Evolutionary conservation across 345 rosid species (phyloP), one percentile per base, ranked within the genome.

Genomic region (Clausena lansium): DNA sequence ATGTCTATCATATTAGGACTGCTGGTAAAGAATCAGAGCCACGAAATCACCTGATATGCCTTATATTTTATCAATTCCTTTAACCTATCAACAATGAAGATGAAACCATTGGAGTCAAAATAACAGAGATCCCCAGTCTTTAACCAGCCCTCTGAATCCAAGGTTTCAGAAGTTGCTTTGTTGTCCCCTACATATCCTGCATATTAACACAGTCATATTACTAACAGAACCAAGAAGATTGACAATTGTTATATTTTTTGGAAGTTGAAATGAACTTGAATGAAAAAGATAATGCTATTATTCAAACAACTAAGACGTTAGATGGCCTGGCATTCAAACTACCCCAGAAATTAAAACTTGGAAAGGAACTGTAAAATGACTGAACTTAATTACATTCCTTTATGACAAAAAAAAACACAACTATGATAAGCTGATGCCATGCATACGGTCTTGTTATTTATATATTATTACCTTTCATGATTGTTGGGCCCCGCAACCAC

Each of bases 11-110:
- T 19, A 47, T 2, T 55, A 30, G 67, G 45, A 60, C 38, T 41
- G 41, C 39, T 14, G 7, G 54, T 50, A 50, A 70, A 60, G 61
- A 28, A 58, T 3, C 39, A 39, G 28, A 52, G 70, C 13, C 8
- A 76, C 3, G 6, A 19, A 69, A 7, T 80, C 78, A 95, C 99
- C 98, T 92, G 98, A 82, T 88, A 92, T 33, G 89, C 97, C 81
- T 93, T 93, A 86, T 91, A 95, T 86, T 95, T 95, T 74, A 95
- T 93, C 77, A 95, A 76, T 73, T 95, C 98, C 88, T 93, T 95
- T 41, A 95, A 77, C 84, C 99, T 84, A 82, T 93, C 99, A 68
- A 91, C 92, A 62, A 93, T 83, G 76, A 84, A 92, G 22, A 93
- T 85, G 76, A 86, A 88, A 1, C 97, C 98, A 3, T 89, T 80